Conservation (phyloP, 1,284 basidiomycete species). For the Thecaphora thlaspeos region DNA sequence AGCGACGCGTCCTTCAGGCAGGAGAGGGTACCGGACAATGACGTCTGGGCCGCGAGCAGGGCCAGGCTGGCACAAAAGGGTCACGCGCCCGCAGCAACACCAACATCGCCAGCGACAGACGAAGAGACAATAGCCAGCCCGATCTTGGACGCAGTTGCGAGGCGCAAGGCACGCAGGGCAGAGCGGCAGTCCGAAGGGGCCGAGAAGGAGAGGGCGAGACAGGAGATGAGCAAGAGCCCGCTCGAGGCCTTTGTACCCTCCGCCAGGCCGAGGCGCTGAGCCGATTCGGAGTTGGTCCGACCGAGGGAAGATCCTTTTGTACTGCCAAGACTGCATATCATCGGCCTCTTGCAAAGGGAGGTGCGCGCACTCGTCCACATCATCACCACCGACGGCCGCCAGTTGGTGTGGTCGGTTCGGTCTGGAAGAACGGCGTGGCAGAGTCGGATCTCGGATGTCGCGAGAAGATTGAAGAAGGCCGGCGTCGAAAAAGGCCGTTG, state of each 20-base stretch:
- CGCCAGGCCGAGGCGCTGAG: conserved; percentile 13
- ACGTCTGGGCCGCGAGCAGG: conserved; percentile 31
- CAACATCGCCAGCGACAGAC: background rate
- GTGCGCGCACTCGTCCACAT: too few species aligned
- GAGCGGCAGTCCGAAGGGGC: conserved; percentile 7
- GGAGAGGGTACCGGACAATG: conserved; percentile 12
- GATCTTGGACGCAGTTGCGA: conserved; percentile 18
- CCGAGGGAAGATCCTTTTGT: too few species aligned
- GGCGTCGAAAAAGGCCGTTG: too few species aligned
- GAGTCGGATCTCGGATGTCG: too few species aligned
- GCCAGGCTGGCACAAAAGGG: conserved; percentile 23
- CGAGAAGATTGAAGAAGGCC: too few species aligned
- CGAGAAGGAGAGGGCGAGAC: conserved; percentile 15
- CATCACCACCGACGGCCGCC: too few species aligned
- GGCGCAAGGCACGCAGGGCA: conserved; percentile 17
- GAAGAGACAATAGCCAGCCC: background rate
- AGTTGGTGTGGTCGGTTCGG: too few species aligned
- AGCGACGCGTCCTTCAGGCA: conserved; percentile 4
- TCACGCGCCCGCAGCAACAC: conserved; percentile 5
- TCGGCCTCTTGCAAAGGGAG: too few species aligned
- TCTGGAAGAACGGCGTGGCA: too few species aligned
- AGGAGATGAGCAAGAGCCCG: conserved; percentile 30
- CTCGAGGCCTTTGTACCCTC: conserved; percentile 35
- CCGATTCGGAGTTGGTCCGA: too few species aligned
- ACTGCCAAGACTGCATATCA: too few species aligned